phyloP scores from a whole-genome alignment of 202 grass and related monocot genomes.

The Saccharum hybrid region DNA sequence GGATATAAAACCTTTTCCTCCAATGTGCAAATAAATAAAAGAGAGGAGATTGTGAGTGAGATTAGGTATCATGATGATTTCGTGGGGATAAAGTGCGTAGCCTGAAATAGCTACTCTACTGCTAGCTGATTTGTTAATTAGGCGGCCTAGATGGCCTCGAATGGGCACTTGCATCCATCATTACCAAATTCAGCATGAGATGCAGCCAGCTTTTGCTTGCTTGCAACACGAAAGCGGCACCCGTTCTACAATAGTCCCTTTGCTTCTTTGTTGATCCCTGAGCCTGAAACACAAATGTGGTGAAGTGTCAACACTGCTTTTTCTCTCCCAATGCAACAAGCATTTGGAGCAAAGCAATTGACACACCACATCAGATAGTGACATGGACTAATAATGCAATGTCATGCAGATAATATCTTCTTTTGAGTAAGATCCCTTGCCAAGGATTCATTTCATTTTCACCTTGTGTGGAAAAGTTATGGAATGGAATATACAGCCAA shows the following conservation, averaged over 20 bases:
- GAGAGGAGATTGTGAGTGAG: background rate
- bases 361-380: conserved; percentile 7
- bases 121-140: conserved; percentile 39
- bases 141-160: conserved; percentile 30
- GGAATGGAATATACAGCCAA: background rate
- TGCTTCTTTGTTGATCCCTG: background rate
- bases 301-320: background rate
- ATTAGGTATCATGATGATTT: conserved; percentile 50
- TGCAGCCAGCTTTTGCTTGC: conserved; percentile 23
- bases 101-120: conserved; percentile 45
- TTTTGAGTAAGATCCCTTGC: background rate
- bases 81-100: conserved; percentile 19
- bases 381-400: background rate
- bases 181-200: conserved; percentile 48
- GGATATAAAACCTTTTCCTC: conserved; percentile 30
- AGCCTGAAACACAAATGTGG: background rate
- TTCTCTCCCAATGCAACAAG: background rate
- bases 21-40: background rate
- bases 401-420: background rate
- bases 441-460: background rate
- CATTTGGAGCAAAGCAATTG: background rate
- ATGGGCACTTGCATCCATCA: conserved; percentile 37
- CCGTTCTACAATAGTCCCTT: background rate
- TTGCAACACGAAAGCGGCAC: conserved; percentile 12
- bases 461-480: background rate